A percentile compares a stretch with the other conserved stretches of the same genome.
These are phyloP conservation scores for Rhododendron vialii DNA, from an alignment of 148 eudicot species.

Conservation along the genomic window DNA sequence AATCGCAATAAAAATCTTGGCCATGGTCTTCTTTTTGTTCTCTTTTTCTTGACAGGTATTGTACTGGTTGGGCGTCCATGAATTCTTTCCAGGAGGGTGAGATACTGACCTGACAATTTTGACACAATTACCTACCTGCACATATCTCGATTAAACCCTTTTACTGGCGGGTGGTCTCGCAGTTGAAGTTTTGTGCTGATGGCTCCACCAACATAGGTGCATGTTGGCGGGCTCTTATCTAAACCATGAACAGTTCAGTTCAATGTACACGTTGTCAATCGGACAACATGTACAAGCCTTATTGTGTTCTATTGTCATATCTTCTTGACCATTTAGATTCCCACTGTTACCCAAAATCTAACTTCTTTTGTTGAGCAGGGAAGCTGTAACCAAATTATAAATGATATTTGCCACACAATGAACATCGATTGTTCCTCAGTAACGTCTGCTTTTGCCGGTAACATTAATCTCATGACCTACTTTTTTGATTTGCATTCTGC, in stretches of 20 bases:
- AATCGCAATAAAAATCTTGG: background rate
- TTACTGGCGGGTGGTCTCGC: no score
- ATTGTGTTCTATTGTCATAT: background rate
- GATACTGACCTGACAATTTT: constrained; percentile 8
- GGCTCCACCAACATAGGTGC: no score
- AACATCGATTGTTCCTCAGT: constrained; percentile 23
- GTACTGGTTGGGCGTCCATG: constrained; percentile 35
- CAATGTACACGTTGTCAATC: background rate
- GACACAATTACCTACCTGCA: background rate
- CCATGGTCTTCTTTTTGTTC: background rate
- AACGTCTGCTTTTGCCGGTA: constrained; percentile 32
- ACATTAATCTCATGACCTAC: background rate
- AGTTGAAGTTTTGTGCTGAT: no score
- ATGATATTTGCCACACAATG: constrained; percentile 19
- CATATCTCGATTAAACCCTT: no score
- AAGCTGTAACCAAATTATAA: constrained; percentile 23
- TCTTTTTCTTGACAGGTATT: constrained; percentile 24
- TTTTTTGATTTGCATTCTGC: background rate
- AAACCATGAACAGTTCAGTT: no score
- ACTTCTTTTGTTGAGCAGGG: constrained; percentile 19
- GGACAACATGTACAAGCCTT: background rate
- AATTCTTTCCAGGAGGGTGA: constrained; percentile 46
- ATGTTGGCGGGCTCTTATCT: no score
- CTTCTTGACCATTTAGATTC: background rate
- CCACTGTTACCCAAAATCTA: background rate